phyloP scores from a whole-genome alignment of 169 alveolate genomes.

The Plasmodium fragile region DNA sequence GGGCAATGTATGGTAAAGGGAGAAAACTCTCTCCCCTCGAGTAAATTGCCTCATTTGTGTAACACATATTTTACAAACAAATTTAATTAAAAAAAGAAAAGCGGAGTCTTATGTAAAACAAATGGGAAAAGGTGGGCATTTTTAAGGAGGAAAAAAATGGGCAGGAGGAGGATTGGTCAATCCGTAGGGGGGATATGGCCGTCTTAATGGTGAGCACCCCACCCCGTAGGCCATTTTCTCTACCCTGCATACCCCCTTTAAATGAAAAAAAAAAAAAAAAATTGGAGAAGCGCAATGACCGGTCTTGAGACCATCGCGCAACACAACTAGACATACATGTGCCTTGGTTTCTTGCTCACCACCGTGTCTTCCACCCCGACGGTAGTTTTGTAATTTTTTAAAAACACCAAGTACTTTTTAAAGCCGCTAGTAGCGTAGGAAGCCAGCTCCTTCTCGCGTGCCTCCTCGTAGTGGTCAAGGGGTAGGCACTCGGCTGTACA shows the following conservation, averaged over 20 bases:
- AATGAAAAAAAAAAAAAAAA: background rate
- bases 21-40: background rate
- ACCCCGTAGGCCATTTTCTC: background rate
- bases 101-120: background rate
- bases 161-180: background rate
- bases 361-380: background rate
- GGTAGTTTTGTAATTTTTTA: slow-evolving; percentile 40
- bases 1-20: background rate
- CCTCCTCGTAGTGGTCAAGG: slow-evolving; percentile 14
- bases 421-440: slow-evolving; percentile 33
- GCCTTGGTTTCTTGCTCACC: background rate
- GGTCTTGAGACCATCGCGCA: background rate
- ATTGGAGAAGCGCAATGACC: background rate
- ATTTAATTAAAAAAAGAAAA: background rate
- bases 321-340: slow-evolving; percentile 33
- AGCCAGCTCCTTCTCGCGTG: slow-evolving; percentile 21
- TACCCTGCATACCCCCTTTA: background rate
- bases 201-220: background rate
- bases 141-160: background rate
- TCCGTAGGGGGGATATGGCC: background rate
- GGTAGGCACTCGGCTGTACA: background rate
- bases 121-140: background rate
- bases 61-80: background rate
- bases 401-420: slow-evolving; percentile 34
- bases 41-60: background rate